These are phyloP conservation scores for Saccharomycopsis malanga DNA, from an alignment of 805 yeast species.

Conservation along the genomic window DNA sequence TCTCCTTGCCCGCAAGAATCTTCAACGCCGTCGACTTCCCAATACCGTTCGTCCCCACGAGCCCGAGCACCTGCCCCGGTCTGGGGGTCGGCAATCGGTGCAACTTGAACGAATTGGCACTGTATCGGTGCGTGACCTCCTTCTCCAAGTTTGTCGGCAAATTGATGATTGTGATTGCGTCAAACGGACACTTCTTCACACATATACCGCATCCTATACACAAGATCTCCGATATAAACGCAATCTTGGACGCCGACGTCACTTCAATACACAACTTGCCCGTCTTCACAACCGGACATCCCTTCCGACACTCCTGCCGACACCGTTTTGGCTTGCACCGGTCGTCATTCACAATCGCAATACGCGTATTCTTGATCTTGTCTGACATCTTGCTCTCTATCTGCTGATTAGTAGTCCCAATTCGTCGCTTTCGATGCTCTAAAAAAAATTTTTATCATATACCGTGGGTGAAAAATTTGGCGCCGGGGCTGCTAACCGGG, in stretches of 20 bases:
- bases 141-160: constrained; percentile 90
- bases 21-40: constrained; percentile 97
- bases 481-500: too few species aligned
- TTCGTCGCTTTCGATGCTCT: too few species aligned
- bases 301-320: constrained; percentile 94
- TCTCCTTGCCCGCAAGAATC: constrained; percentile 94
- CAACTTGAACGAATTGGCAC: constrained; percentile 94
- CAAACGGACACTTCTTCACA: constrained; percentile 97
- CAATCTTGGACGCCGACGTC: constrained; percentile 80
- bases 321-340: constrained; percentile 97
- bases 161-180: constrained; percentile 92
- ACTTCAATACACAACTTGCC: constrained; percentile 98
- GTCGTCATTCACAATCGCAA: constrained; percentile 91
- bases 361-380: constrained; percentile 54
- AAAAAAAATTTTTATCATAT: too few species aligned
- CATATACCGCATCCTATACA: constrained; percentile 99
- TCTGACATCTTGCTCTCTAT: constrained; percentile 21
- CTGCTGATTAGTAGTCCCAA: too few species aligned
- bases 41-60: constrained; percentile 98
- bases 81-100: constrained; percentile 98
- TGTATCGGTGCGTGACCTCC: constrained; percentile 93
- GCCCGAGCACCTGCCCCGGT: constrained; percentile 97
- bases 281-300: constrained; percentile 97
- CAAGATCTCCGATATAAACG: constrained; percentile 86
- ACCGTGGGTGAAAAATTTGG: too few species aligned